Conservation (phyloP, 2,329 filamentous ascomycete species). For the Hysterium pulicare region DNA sequence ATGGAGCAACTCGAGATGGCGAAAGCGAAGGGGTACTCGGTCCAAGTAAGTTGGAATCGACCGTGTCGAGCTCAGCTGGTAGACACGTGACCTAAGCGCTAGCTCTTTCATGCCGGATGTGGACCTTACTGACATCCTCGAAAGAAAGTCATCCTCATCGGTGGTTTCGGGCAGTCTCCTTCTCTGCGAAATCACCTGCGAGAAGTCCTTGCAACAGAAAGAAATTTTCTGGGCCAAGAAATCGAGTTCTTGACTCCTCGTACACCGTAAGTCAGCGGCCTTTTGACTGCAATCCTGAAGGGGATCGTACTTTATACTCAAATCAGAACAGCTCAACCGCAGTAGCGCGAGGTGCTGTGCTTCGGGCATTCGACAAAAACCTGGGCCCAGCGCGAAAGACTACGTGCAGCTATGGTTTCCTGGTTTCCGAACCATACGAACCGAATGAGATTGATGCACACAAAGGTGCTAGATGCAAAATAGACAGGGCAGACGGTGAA, state of each 20-base stretch:
- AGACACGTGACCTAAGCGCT: too few species aligned
- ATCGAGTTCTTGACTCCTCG: background rate
- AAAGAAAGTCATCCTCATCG: constrained; percentile 1
- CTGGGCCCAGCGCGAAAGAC: background rate
- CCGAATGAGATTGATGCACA: background rate
- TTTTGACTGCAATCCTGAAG: too few species aligned
- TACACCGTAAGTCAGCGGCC: background rate
- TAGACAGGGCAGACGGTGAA: background rate
- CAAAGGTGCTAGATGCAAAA: background rate
- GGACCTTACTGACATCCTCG: background rate
- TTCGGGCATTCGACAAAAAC: background rate
- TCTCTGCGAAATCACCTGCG: background rate
- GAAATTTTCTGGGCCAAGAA: background rate
- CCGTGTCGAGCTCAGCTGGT: too few species aligned
- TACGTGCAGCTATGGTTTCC: background rate
- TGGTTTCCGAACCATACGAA: background rate
- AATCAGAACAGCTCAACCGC: background rate
- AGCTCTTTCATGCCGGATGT: background rate
- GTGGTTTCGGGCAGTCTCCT: background rate
- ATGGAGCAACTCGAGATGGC: background rate
- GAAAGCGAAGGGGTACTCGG: background rate
- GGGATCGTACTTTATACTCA: background rate
- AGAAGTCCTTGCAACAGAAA: background rate
- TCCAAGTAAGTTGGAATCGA: background rate
- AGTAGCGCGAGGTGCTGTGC: background rate